These are phyloP conservation scores for Nemania diffusa DNA, from an alignment of 2,329 filamentous ascomycete species.

Conservation along the genomic window DNA sequence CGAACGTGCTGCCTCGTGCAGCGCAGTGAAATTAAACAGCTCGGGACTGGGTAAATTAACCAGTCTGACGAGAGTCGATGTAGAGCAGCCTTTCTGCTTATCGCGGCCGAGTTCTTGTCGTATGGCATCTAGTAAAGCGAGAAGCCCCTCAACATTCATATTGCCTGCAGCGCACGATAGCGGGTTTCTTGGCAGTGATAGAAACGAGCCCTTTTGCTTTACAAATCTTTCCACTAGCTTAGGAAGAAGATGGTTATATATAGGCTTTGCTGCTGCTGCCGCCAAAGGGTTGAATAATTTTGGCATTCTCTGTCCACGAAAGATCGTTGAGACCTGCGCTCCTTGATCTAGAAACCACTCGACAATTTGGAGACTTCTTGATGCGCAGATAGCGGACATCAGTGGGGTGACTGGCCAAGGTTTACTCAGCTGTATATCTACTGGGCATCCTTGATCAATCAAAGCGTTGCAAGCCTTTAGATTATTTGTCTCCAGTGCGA, in stretches of 20 bases:
- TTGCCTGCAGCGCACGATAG: not conserved
- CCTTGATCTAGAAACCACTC: conserved; percentile 7
- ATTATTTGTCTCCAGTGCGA: not conserved
- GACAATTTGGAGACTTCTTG: not conserved
- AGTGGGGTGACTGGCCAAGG: conserved; percentile 18
- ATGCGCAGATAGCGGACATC: not conserved
- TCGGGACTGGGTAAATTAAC: too few species aligned
- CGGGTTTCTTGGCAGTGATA: not conserved
- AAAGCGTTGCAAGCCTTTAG: conserved; percentile 6
- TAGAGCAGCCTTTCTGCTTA: not conserved
- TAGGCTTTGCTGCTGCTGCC: not conserved
- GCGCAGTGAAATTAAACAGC: not conserved
- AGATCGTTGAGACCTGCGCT: conserved; percentile 3
- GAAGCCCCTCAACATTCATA: conserved; percentile 6
- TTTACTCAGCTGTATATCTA: conserved; percentile 2
- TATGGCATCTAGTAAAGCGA: not conserved
- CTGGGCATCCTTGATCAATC: not conserved
- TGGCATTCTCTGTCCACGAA: conserved; percentile 2
- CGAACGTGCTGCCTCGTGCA: not conserved
- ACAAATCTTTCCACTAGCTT: not conserved
- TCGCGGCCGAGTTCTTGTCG: not conserved
- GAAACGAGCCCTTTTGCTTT: conserved; percentile 1
- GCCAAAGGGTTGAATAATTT: not conserved
- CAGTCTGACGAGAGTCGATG: too few species aligned
- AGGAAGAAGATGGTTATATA: conserved; percentile 3